Conservation (phyloP, 352 stramenopile genomes). For the Phytopythium ostracodes region DNA sequence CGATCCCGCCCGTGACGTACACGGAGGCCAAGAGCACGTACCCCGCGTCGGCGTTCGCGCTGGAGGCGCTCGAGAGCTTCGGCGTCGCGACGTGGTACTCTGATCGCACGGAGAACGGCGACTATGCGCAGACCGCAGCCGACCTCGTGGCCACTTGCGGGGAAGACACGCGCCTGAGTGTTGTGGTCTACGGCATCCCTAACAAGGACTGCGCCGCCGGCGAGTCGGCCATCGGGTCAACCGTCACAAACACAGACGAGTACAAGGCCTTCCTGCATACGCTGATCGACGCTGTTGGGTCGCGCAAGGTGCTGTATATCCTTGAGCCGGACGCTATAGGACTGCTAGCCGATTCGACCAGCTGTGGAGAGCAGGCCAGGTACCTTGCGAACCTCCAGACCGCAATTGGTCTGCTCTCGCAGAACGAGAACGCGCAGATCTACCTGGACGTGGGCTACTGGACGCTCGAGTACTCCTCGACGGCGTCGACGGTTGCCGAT, state of each 20-base stretch:
- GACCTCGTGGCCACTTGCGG: conserved; percentile 32
- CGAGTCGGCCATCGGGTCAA: conserved; percentile 34
- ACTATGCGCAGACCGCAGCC: conserved; percentile 28
- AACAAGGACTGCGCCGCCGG: conserved; percentile 71
- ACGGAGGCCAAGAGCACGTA: conserved; percentile 35
- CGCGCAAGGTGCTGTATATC: conserved; percentile 61
- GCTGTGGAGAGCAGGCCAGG: conserved; percentile 31
- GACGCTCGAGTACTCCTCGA: conserved; percentile 33
- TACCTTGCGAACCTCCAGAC: conserved; percentile 51
- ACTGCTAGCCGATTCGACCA: conserved; percentile 29
- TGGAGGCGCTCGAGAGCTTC: conserved; percentile 47
- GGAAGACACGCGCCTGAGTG: conserved; percentile 37
- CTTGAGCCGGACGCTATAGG: conserved; percentile 67
- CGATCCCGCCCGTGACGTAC: conserved; percentile 40
- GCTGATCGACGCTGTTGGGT: conserved; percentile 37
- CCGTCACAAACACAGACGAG: conserved; percentile 32
- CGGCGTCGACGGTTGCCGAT: conserved; percentile 16
- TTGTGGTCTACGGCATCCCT: conserved; percentile 68
- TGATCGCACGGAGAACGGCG: conserved; percentile 33
- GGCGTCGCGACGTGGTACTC: conserved; percentile 68
- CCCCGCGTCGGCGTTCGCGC: conserved; percentile 38
- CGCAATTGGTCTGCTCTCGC: conserved; percentile 38
- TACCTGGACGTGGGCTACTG: conserved; percentile 75
- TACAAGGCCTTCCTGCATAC: conserved; percentile 49
- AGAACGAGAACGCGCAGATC: conserved; percentile 64